Evolutionary conservation across 2,329 filamentous ascomycete genomes (phyloP).

Genomic region (Ceratocystis diversiconidia): DNA sequence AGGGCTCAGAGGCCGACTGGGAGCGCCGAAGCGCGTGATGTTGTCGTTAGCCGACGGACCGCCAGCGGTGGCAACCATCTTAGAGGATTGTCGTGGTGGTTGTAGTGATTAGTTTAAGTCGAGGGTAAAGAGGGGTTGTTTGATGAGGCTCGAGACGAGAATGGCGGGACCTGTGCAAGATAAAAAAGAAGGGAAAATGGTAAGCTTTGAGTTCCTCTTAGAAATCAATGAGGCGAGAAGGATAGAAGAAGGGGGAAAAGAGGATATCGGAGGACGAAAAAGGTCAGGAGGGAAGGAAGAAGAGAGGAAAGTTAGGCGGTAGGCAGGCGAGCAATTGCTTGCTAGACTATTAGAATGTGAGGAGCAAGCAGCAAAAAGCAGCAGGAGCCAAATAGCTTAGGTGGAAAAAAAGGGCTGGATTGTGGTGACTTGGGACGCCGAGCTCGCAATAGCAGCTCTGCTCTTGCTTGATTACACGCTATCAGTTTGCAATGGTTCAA

Average conservation of each 20-base stretch:
- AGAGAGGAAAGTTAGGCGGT: background rate
- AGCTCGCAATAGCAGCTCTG: background rate
- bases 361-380: background rate
- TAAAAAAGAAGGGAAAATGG: conserved; percentile 14
- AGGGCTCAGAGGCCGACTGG: conserved; percentile 83
- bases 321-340: background rate
- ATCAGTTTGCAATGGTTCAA: background rate
- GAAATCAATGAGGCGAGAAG: conserved; percentile 3
- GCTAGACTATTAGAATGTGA: background rate
- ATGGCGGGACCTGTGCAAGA: conserved; percentile 15
- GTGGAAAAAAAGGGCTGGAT: background rate
- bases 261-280: conserved; percentile 11
- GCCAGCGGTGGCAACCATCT: conserved; percentile 30
- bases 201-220: conserved; percentile 1
- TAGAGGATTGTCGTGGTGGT: conserved; percentile 10
- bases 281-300: conserved; percentile 5
- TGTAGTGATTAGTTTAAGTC: background rate
- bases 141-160: conserved; percentile 11
- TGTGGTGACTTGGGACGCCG: background rate
- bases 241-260: conserved; percentile 9
- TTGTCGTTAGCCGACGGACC: conserved; percentile 83
- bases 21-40: conserved; percentile 88
- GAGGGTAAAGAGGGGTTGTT: conserved; percentile 3
- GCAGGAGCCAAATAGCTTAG: background rate
- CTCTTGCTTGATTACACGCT: background rate